phyloP scores from a whole-genome alignment of 306 rosid genomes.

The Malus domestica region DNA sequence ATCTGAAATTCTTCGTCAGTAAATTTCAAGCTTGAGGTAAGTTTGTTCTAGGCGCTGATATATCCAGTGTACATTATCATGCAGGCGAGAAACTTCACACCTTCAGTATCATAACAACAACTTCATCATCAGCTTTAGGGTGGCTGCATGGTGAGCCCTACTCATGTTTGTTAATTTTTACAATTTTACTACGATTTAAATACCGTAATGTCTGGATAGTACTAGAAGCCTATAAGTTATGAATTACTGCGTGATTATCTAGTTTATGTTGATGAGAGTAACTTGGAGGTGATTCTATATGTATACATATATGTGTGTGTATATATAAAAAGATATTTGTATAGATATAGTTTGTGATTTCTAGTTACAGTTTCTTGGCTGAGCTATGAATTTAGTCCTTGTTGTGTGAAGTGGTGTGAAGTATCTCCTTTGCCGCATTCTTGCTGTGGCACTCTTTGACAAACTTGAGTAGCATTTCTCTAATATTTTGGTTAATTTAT shows the following conservation, averaged over 20 bases:
- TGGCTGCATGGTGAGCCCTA: conserved; percentile 81
- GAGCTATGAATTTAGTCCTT: background rate
- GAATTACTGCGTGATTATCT: background rate
- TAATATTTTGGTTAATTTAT: conserved; percentile 6
- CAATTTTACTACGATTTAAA: background rate
- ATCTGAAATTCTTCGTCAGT: background rate
- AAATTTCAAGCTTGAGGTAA: background rate
- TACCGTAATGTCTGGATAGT: background rate
- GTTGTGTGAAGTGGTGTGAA: background rate
- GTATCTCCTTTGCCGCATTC: background rate
- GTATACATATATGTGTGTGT: no score
- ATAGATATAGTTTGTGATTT: background rate
- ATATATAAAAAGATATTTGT: background rate
- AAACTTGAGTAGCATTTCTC: conserved; percentile 11
- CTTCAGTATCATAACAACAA: conserved; percentile 66
- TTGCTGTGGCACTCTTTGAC: background rate
- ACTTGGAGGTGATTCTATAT: background rate
- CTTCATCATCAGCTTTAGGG: conserved; percentile 69
- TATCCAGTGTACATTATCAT: conserved; percentile 4
- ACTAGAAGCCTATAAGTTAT: background rate
- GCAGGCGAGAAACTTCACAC: conserved; percentile 68
- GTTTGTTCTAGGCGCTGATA: conserved; percentile 6
- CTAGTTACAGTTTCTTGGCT: background rate
- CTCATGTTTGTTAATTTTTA: background rate
- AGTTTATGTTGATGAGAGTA: background rate